Evolutionary conservation across 1,284 basidiomycete species (phyloP), one percentile per base, ranked within the genome.

Genomic region (Irpex rosettiformis): DNA sequence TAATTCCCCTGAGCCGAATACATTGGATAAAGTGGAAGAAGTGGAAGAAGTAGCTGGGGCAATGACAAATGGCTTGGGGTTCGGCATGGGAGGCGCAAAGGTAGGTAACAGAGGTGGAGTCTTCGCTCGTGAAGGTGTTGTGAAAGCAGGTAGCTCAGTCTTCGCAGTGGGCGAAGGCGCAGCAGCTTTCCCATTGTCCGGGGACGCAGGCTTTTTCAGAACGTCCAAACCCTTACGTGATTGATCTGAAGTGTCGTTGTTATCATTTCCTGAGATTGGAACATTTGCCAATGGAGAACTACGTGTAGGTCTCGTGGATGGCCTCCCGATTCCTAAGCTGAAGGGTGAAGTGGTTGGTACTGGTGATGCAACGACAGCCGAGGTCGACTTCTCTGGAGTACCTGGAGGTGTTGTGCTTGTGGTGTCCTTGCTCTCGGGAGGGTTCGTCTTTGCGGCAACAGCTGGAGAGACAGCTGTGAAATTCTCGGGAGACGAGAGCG

Each of bases 371-470:
- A 49, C 42, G 4, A 47, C 8, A n/a, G 58, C 54, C 24, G 63
- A 58, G 25, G 67, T 25, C 55, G 75, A 73, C 62, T 75, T 80
- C 10, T 69, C 65, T 0, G 86, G 85, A 33, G 84, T 83, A 1
- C 77, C 81, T 25, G 83, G 84, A 21, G 86, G 84, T 3, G 85
- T 83, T 0, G 75, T 75, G 57, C 43, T 45, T 8, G 7, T 22
- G 7, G 72, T 76, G 53, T 66, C 65, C n/a, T 72, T 70, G 49
- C 67, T 67, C 3, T 67, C 62, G 3, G 30, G 3, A 67, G 64
- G 33, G 29, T 52, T 59, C 45, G 30, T 58, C 53, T 45, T 66
- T 54, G 42, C 58, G 55, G 61, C 27, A 43, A 59, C 51, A 37
- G 51, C 22, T 11, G 59, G 57, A n/a, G 53, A 30, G 11, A n/a